These are phyloP conservation scores for Colletotrichum zoysiae DNA, from an alignment of 2,329 filamentous ascomycete genomes.

Conservation along the genomic window DNA sequence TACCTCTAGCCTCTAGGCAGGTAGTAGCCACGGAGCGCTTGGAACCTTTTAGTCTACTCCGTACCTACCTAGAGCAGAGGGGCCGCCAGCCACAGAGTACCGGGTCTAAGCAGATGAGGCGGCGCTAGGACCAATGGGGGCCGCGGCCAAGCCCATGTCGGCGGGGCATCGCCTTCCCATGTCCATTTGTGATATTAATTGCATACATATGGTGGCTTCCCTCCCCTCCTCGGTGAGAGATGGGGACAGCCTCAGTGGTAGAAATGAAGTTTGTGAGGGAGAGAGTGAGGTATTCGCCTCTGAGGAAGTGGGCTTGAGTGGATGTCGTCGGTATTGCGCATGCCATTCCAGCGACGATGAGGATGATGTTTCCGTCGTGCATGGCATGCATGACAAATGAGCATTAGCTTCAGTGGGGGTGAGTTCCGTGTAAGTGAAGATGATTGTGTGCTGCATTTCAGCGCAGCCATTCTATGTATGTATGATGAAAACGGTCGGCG, in stretches of 20 bases:
- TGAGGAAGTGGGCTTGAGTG: neutral
- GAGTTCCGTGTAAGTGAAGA: conserved; percentile 30
- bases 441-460: neutral
- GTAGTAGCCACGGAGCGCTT: conserved; percentile 1
- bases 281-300: neutral
- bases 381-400: neutral
- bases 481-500: neutral
- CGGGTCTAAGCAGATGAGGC: conserved; percentile 8
- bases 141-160: conserved; percentile 22
- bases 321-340: no score
- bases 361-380: neutral
- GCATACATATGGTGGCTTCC: conserved; percentile 16
- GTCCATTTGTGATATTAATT: conserved; percentile 34
- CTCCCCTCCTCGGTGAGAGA: neutral
- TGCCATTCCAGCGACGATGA: neutral
- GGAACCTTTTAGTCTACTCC: neutral
- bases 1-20: no score
- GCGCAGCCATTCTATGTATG: neutral
- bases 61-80: conserved; percentile 2
- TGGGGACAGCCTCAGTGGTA: neutral
- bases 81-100: conserved; percentile 12
- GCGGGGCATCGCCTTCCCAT: conserved; percentile 32
- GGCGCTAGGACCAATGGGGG: conserved; percentile 31
- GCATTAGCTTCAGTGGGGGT: conserved; percentile 12
- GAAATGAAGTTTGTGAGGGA: neutral